Base-by-base conservation (phyloP, 768 basidiomycete genomes). In the Lentinula boryana region DNA sequence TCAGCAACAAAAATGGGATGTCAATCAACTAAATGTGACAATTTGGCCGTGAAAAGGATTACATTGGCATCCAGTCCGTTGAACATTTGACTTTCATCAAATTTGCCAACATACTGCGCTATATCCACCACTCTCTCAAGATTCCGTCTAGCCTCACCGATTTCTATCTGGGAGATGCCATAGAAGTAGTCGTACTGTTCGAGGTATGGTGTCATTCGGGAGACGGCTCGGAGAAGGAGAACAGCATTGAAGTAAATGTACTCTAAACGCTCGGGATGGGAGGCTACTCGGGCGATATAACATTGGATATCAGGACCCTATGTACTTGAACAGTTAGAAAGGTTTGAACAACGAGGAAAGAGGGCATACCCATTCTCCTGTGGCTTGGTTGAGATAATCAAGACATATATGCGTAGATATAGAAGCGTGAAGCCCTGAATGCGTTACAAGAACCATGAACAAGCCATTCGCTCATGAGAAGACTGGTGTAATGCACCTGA, bases 391-490 rank as follows among this genome's bases (percentile, higher is more conserved):
- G 32, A 99, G 80, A 69, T 87, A 86, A 61, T 98, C 94, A 52
- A 83, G 75, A 66, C 97, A 99, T 63, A 99, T 90, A 70, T 99
- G 97, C 1, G 93, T 96, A 5, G 95, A 96, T 63, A 99, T 99
- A 10, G 94, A 96, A 15, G 97, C 93, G 73, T 99, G 97, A 2
- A 99, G 80, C 33, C 97, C 88, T 87, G 41, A 5, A 27, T 4
- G 5, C 5, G n/a, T 46, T 3, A 12, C 2, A 31, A 41, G 33
- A 10, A 38, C 38, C 13, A 32, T 58, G 23, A 50, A 8, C 6
- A 18, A 10, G 32, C 13, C 5, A 48, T 13, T 12, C 32, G n/a
- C 13, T 21, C 32, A 46, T 36, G 23, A 27, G 27, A 18, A 23
- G 21, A 23, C 27, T 9, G 18, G 2, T 48, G 1, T 43, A 18